These are phyloP conservation scores for Magnaporthiopsis poae DNA, from an alignment of 2,329 filamentous ascomycete genomes.

Conservation along the genomic window DNA sequence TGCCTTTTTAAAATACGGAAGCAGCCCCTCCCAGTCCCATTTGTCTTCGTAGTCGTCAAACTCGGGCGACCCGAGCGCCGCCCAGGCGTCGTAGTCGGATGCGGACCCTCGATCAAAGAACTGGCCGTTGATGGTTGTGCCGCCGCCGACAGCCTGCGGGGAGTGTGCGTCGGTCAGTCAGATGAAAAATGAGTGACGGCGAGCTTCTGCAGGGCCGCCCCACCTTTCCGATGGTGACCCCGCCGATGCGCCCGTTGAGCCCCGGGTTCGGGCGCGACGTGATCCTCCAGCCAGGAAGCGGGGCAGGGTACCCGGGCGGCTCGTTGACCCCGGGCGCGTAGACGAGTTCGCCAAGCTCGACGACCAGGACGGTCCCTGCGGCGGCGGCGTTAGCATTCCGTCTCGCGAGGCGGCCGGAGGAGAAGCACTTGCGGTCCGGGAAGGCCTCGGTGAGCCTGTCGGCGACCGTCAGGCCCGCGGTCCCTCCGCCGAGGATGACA, in stretches of 20 bases:
- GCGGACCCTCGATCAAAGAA: slow-evolving; percentile 6
- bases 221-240: neutral
- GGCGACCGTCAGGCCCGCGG: slow-evolving; percentile 3
- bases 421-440: slow-evolving; percentile 21
- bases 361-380: slow-evolving; percentile 6
- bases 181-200: neutral
- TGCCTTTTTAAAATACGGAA: slow-evolving; percentile 8
- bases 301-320: neutral
- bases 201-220: neutral
- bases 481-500: slow-evolving; percentile 4
- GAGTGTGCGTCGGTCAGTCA: neutral
- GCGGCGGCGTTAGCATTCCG: neutral
- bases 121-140: slow-evolving; percentile 2
- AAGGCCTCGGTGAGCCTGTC: slow-evolving; percentile 11
- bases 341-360: slow-evolving; percentile 6
- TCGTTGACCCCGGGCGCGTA: slow-evolving; percentile 3
- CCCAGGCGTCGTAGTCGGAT: slow-evolving; percentile 6
- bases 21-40: slow-evolving; percentile 6
- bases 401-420: neutral
- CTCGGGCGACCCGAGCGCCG: slow-evolving; percentile 41
- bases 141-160: neutral
- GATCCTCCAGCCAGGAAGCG: neutral
- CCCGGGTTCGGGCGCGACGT: neutral
- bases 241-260: neutral
- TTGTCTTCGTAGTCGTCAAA: slow-evolving; percentile 3